Percentiles rank a stretch among this genome's conserved stretches.
Conservation (phyloP, 78 protist genomes). For the Guillardia theta region DNA sequence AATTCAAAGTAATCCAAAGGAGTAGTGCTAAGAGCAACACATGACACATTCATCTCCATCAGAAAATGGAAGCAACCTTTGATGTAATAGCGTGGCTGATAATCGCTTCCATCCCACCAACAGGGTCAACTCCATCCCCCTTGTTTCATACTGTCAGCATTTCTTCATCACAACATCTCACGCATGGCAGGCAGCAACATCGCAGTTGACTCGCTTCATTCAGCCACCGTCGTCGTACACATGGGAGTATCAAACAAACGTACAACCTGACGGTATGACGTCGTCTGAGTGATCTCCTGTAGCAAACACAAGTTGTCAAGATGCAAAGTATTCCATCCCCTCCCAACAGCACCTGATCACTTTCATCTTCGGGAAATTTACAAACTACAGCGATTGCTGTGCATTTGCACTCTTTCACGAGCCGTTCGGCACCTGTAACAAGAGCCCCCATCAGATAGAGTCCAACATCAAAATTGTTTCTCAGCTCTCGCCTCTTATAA, state of each 20-base stretch:
- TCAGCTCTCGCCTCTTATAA: not conserved
- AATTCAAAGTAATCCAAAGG: not conserved
- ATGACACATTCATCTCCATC: not conserved
- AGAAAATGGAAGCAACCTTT: not conserved
- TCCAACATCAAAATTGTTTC: no score
- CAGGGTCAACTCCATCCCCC: conserved; percentile 40
- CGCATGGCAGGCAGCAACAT: no score
- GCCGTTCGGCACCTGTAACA: conserved; percentile 43
- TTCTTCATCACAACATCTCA: no score
- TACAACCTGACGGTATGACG: no score
- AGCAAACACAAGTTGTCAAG: no score
- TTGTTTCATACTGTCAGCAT: no score
- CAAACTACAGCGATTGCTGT: conserved; percentile 20
- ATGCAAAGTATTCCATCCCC: no score
- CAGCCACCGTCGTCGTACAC: no score
- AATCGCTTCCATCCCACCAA: conserved; percentile 40
- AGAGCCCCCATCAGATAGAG: no score
- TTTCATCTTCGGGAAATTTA: conserved; percentile 11
- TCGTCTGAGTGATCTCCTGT: no score
- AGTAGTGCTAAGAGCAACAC: not conserved
- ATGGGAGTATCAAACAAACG: no score
- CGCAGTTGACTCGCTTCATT: no score
- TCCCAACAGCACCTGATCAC: not conserved
- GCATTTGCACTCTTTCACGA: not conserved
- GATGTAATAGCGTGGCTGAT: not conserved